Evolutionary conservation across 345 rosid species (phyloP), one percentile per base, ranked within the genome.

Genomic region (Erodium maritimum): DNA sequence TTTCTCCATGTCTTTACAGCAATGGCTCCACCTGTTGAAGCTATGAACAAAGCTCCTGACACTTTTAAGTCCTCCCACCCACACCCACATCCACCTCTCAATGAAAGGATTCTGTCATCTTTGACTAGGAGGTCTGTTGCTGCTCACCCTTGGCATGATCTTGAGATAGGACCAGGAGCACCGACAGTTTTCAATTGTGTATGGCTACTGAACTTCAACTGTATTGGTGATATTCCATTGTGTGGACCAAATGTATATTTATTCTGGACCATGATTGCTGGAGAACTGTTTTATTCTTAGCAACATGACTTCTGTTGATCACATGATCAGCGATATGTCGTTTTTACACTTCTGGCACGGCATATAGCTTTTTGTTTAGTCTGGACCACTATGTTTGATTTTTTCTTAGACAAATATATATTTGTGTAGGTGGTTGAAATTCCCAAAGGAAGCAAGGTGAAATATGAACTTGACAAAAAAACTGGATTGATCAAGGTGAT

Each of bases 401-500:
- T 25, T 2, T 25, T 25, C 33, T 37, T 37, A 11, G 46, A 37
- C 1, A 5, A 37, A 37, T 4, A 12, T 5, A 12, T 37, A 53
- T 34, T 34, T 57, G 22, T 71, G 54, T 77, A 94, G 99, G 99
- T 94, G 56, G 68, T 94, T 74, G 99, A 90, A 79, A 94, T 94
- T 18, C 71, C 88, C 17, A 94, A 87, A 62, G 99, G 99, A 55
- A 80, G 96, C 75, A 94, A 94, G 87, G 99, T 94, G 71, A 94
- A 94, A 67, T 94, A 94, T 71, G 99, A 94, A 74, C 88, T 94
- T 21, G 99, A 90, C 86, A 90, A 94, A 75, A 84, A 80, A 58
- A 85, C 91, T 8, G 99, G 99, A 58, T 77, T 94, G 62, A 94
- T 94, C 59, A 94, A 84, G 97, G 99, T 94, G 62, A 56, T 56